A percentile compares a stretch with the other conserved stretches of the same genome.
phyloP scores from a whole-genome alignment of 495 filamentous ascomycete species.

The Daldinia concentrica region DNA sequence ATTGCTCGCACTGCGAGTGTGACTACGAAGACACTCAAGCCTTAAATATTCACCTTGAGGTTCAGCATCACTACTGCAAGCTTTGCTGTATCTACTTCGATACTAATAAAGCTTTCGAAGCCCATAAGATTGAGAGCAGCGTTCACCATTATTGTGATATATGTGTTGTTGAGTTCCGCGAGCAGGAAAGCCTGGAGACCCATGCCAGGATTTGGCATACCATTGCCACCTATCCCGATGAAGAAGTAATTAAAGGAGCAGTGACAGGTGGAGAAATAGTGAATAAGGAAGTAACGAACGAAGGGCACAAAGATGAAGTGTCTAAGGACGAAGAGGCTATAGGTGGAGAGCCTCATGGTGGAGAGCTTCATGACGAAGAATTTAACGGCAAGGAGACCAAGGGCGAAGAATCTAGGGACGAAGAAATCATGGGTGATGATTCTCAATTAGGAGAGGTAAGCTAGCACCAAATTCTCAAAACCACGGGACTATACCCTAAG shows the following conservation, averaged over 20 bases:
- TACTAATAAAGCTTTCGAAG: background rate
- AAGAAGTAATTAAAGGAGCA: background rate
- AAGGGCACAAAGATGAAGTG: background rate
- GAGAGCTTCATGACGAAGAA: background rate
- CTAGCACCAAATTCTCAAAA: background rate
- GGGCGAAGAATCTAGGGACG: background rate
- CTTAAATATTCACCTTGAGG: background rate
- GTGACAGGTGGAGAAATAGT: background rate
- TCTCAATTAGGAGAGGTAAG: constrained; percentile 6
- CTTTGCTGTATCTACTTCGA: background rate
- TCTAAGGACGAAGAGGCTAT: background rate
- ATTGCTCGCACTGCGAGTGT: background rate
- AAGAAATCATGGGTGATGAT: background rate
- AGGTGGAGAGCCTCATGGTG: background rate
- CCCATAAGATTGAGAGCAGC: background rate
- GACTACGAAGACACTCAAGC: background rate
- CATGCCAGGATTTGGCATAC: background rate
- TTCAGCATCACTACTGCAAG: background rate
- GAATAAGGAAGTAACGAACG: background rate
- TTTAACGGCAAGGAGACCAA: background rate
- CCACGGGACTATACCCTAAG: background rate
- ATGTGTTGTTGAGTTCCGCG: background rate
- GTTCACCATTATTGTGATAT: background rate
- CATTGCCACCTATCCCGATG: too few species aligned
- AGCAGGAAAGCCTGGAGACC: background rate